Conservation (phyloP, 805 yeast genomes). For the Hanseniaspora singularis region DNA sequence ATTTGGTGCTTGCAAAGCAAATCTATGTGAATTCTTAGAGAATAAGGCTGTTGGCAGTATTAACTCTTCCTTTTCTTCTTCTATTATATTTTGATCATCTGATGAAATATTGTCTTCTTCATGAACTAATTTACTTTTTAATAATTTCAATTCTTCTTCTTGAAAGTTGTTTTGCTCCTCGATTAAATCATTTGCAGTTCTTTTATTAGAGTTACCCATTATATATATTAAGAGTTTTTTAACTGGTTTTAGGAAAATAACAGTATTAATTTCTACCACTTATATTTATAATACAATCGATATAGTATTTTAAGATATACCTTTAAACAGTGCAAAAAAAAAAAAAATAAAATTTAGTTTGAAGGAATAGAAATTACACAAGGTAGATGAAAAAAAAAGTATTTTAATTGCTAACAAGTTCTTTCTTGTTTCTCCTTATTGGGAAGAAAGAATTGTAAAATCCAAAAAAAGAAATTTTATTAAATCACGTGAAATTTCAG, state of each 20-base stretch:
- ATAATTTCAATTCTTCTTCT: conserved; percentile 10
- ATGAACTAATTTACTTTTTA: conserved; percentile 4
- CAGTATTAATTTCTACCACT: too few relatives aligned
- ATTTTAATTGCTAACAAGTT: too few relatives aligned
- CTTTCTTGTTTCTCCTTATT: background rate
- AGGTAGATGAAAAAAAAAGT: too few relatives aligned
- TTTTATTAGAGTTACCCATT: too few relatives aligned
- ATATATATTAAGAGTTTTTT: too few relatives aligned
- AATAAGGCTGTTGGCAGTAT: conserved; percentile 11
- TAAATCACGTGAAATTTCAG: background rate
- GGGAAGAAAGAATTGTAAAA: background rate
- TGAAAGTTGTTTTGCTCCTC: conserved; percentile 1
- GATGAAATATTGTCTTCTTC: conserved; percentile 2
- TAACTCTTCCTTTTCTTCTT: background rate
- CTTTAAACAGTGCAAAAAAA: too few relatives aligned
- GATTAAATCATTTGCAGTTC: conserved; percentile 4
- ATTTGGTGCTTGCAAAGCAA: conserved; percentile 14
- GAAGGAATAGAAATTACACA: too few relatives aligned
- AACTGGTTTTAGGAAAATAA: too few relatives aligned
- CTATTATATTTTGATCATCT: background rate
- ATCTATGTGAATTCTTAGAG: conserved; percentile 13
- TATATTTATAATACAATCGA: too few relatives aligned
- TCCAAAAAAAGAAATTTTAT: background rate
- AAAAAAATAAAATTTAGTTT: too few relatives aligned
- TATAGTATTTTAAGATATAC: too few relatives aligned